These are phyloP conservation scores for Pyrenula aspistea DNA, from an alignment of 495 filamentous ascomycete species.

Conservation along the genomic window DNA sequence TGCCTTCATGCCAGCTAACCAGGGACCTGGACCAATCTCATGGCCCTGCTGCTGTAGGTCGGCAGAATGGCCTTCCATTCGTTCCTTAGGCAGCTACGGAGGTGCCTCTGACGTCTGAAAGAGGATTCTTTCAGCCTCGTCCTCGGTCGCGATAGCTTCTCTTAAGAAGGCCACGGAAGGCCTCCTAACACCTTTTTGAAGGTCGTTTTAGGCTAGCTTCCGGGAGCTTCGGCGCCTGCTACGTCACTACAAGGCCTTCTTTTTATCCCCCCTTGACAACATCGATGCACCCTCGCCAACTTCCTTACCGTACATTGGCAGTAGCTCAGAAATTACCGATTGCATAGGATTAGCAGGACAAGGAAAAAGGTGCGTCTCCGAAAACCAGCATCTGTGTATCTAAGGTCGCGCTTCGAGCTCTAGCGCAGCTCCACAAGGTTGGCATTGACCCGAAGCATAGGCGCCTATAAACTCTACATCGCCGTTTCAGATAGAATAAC, in stretches of 20 bases:
- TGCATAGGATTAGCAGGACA: not conserved
- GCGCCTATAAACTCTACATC: not conserved
- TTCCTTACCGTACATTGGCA: not conserved
- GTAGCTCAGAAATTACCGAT: not conserved
- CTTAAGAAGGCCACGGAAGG: not conserved
- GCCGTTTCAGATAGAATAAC: not conserved
- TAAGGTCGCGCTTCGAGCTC: not conserved
- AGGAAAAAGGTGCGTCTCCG: not conserved
- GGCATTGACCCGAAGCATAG: not conserved
- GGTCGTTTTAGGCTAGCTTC: not conserved
- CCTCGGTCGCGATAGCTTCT: no score
- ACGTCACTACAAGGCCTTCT: not conserved
- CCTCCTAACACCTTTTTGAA: not conserved
- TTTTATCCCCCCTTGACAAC: not conserved
- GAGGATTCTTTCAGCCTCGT: no score
- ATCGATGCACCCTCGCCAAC: not conserved
- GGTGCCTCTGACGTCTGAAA: no score
- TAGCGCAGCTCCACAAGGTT: not conserved
- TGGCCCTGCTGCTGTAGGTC: no score
- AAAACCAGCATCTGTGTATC: not conserved
- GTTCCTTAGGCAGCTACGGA: no score
- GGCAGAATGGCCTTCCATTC: no score
- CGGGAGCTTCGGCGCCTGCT: not conserved
- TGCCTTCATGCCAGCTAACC: no score
- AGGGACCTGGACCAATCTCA: no score